Evolutionary conservation across 2,329 filamentous ascomycete species (phyloP), one percentile per base, ranked within the genome.

Genomic region (Ascochyta viciae-villosae): DNA sequence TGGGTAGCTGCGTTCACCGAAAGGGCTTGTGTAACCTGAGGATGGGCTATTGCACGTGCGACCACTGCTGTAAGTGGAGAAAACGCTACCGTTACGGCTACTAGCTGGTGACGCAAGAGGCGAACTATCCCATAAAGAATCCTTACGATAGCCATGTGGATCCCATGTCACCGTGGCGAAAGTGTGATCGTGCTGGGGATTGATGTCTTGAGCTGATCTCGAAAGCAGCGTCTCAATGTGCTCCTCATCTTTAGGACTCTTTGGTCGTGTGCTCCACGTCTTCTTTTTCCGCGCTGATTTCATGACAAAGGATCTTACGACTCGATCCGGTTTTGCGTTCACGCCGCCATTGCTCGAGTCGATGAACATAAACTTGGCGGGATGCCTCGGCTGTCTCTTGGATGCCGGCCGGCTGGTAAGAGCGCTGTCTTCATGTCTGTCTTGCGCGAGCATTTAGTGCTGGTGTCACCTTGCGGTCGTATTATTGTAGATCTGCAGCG

Each of bases 281-380:
- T 70, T 69, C 47, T 67, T 63, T 42, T 66, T 64, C 19, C 72
- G 62, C 15, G 70, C 72, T 31, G 67, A 65, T 39, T 74, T 72
- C 72, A 75, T 75, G 4, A 75, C 71, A 65, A 74, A 74, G n/a
- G 70, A 72, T 40, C 72, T 52, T 12, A 74, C 70, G 8, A 62
- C 61, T 50, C 67, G 70, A 39, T 73, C 62, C 13, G 70, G 71
- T 45, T 74, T 74, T 16, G 67, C 63, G 33, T 70, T 71, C 15
- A 64, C 53, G 9, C 69, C 71, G 34, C 68, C 60, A 43, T 62
- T 61, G 39, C 63, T 66, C 19, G 72, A 69, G 44, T 75, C 71
- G 34, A 75, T 72, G 62, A 75, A 75, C 66, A 74, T 71, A 54
- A 74, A 75, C 16, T 67, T 55, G 57, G 53, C 66, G 27, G 62